These are phyloP conservation scores for Choanephora cucurbitarum DNA, from an alignment of 371 early-diverging fungal species.

Conservation along the genomic window DNA sequence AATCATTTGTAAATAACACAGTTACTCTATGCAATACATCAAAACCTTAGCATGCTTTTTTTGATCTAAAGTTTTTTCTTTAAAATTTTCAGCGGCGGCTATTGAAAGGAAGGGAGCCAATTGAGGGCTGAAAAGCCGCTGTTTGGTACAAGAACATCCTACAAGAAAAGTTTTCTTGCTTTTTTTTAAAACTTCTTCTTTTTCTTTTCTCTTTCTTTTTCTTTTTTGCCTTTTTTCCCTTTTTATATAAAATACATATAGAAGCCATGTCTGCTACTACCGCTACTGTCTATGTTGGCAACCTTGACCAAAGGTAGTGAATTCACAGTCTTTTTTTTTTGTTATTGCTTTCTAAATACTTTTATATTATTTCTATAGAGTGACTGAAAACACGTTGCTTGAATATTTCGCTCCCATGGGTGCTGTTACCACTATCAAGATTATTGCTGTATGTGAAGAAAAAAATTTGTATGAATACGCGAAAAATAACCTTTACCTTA, in stretches of 20 bases:
- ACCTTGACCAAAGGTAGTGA: conserved; percentile 75
- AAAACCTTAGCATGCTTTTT: no score
- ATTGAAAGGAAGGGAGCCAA: no score
- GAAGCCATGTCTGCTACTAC: neutral
- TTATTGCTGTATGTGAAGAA: conserved; percentile 67
- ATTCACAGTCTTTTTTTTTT: neutral
- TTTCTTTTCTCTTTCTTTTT: conserved; percentile 1
- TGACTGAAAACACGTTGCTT: conserved; percentile 74
- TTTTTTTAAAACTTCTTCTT: neutral
- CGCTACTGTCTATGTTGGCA: conserved; percentile 77
- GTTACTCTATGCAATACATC: no score
- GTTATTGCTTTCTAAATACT: neutral
- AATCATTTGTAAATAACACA: no score
- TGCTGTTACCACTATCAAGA: conserved; percentile 73
- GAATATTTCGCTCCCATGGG: conserved; percentile 79
- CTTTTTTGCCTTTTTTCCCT: neutral
- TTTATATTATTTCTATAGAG: conserved; percentile 19
- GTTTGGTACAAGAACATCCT: no score
- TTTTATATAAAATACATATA: neutral
- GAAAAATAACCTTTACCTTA: neutral
- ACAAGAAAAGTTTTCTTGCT: no score
- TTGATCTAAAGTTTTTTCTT: no score
- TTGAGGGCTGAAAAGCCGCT: no score
- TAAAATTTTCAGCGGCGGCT: no score
- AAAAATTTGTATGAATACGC: neutral